phyloP scores from a whole-genome alignment of 78 protist genomes.

The Pigoraptor vietnamica region DNA sequence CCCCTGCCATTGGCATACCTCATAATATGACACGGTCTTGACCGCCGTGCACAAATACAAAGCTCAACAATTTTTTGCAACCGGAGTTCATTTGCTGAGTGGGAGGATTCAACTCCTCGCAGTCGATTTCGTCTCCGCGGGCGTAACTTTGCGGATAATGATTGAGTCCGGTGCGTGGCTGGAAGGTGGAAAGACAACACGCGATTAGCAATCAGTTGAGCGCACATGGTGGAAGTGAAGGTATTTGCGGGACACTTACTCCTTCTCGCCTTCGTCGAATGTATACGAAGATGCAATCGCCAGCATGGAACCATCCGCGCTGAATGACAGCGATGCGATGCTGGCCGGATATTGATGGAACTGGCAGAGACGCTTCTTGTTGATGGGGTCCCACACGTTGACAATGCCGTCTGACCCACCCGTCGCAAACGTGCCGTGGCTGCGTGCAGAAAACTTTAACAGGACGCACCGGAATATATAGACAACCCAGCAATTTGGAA shows the following conservation, averaged over 20 bases:
- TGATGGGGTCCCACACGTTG: slow-evolving; percentile 79
- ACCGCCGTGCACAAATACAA: too few species aligned
- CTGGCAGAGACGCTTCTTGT: slow-evolving; percentile 60
- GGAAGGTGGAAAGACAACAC: background rate
- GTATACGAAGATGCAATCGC: slow-evolving; percentile 89
- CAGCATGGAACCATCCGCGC: slow-evolving; percentile 58
- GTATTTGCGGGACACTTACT: slow-evolving; percentile 18
- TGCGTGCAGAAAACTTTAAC: background rate
- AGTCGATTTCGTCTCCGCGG: background rate
- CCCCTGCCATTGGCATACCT: too few species aligned
- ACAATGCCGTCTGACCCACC: slow-evolving; percentile 93
- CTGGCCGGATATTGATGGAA: slow-evolving; percentile 53
- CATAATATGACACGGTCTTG: too few species aligned
- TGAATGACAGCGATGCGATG: slow-evolving; percentile 66
- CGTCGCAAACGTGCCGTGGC: slow-evolving; percentile 89
- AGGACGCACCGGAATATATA: background rate
- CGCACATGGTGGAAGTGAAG: background rate
- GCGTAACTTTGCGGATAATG: background rate
- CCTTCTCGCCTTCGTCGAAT: slow-evolving; percentile 84
- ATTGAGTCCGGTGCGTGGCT: background rate
- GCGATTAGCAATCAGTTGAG: too few species aligned
- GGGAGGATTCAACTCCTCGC: background rate
- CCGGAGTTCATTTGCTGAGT: background rate
- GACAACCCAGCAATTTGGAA: too few species aligned
- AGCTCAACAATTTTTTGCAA: background rate